Percentiles rank a stretch among this genome's conserved stretches.
Evolutionary conservation across 805 yeast species (phyloP).

Genomic region (Kazachstania kunashirensis): DNA sequence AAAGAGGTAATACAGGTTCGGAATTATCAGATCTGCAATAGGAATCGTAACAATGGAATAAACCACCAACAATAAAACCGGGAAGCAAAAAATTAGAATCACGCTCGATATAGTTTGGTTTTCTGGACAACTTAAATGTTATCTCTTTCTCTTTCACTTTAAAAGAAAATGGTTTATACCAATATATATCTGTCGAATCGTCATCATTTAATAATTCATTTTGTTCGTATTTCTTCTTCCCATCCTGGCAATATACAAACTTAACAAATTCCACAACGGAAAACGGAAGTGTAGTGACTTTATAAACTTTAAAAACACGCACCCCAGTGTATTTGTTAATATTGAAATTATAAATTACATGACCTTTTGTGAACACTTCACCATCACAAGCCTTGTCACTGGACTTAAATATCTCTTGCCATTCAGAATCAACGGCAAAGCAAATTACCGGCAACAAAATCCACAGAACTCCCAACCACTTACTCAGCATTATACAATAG

Average conservation of each 20-base stretch:
- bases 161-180: conserved; percentile 42
- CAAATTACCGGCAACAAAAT: no score
- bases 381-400: conserved; percentile 1
- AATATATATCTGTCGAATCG: conserved; percentile 31
- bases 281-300: conserved; percentile 32
- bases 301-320: conserved; percentile 41
- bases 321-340: conserved; percentile 42
- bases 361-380: conserved; percentile 42
- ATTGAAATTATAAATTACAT: conserved; percentile 33
- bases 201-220: conserved; percentile 25
- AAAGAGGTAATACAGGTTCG: conserved; percentile 44
- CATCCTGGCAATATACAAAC: conserved; percentile 43
- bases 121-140: conserved; percentile 53
- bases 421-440: background rate
- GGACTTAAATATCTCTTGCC: background rate
- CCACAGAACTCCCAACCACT: no score
- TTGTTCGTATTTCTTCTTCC: conserved; percentile 38
- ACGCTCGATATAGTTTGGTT: conserved; percentile 42
- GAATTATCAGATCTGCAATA: conserved; percentile 31
- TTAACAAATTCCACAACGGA: conserved; percentile 36
- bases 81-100: conserved; percentile 43
- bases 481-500: no score
- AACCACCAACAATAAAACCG: conserved; percentile 52
- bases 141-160: conserved; percentile 15
- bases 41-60: conserved; percentile 39